Evolutionary conservation across 768 basidiomycete genomes (phyloP), one percentile per base, ranked within the genome.

Genomic region (Terana coerulea): DNA sequence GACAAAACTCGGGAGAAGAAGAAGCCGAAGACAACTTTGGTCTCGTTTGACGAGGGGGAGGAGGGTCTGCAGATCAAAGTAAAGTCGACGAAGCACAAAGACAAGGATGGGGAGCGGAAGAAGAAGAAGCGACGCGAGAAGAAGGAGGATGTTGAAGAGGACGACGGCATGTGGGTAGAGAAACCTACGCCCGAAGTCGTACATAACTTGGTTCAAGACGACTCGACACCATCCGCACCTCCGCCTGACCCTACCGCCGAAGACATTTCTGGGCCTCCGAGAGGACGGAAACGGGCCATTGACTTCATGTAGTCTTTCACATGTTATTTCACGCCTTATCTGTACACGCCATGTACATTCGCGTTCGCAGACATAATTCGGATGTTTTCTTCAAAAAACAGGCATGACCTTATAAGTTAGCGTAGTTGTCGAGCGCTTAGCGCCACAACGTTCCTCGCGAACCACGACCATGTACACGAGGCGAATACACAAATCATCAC

Each of bases 11-110:
- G 78, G 48, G 73, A 76, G 47, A 72, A 72, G 53, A 68, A 67
- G 54, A 77, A 82, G 61, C 77, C 72, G 41, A 81, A 79, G 62
- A 76, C 75, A 51, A 63, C 77, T 3, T 72, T 90, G 7, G 77
- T 94, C 29, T 90, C 88, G 7, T 94, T 95, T 62, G 83, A 83
- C 50, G 72, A 88, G 52, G 91, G 88, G 61, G 87, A 83, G 35
- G 84, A 75, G 6, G 68, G 56, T 5, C 51, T 59, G 35, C 55
- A 53, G 26, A 59, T 64, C 5, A 52, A 57, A 10, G 56, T 63
- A 14, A 57, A 52, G 11, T 50, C 59, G 1, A 31, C 60, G 42
- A 74, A 59, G 54, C 58, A 58, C 22, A 67, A 68, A 51, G 69
- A 70, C 28, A 65, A 63, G 39, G 55, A 31, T 76, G 69, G 65